phyloP scores from a whole-genome alignment of 208 protist genomes.

The Acanthamoeba culbertsoni region DNA sequence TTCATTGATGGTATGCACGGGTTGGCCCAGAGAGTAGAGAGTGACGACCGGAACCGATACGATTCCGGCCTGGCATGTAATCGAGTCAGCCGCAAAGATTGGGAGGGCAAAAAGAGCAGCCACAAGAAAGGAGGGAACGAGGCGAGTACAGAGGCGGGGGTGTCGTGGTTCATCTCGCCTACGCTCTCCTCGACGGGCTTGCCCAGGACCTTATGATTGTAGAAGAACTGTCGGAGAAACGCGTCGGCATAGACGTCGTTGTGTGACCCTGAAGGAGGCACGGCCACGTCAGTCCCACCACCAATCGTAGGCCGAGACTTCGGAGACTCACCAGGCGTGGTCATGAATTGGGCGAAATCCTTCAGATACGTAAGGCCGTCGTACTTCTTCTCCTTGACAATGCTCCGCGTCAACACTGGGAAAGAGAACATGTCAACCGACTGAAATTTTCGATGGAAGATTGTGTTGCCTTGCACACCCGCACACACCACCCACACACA shows the following conservation, averaged over 20 bases:
- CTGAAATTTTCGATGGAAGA: not conserved
- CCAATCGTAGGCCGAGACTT: not conserved
- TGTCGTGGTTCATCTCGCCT: slow-evolving; percentile 18
- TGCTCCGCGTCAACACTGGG: slow-evolving; percentile 13
- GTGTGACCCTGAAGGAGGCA: not conserved
- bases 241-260: slow-evolving; percentile 58
- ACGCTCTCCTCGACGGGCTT: not conserved
- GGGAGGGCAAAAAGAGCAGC: not conserved
- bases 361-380: not conserved
- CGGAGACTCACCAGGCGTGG: slow-evolving; percentile 19
- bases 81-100: not conserved
- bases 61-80: not conserved
- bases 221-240: slow-evolving; percentile 53
- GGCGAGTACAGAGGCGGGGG: not conserved
- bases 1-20: not conserved
- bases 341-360: slow-evolving; percentile 61
- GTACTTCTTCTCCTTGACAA: slow-evolving; percentile 2
- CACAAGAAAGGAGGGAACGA: not conserved
- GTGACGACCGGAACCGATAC: not conserved
- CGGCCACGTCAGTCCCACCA: not conserved
- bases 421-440: not conserved
- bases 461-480: not conserved
- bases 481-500: not conserved
- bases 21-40: not conserved
- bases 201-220: slow-evolving; percentile 3